These are phyloP conservation scores for Theileria luwenshuni DNA, from an alignment of 169 alveolate genomes.

Conservation along the genomic window DNA sequence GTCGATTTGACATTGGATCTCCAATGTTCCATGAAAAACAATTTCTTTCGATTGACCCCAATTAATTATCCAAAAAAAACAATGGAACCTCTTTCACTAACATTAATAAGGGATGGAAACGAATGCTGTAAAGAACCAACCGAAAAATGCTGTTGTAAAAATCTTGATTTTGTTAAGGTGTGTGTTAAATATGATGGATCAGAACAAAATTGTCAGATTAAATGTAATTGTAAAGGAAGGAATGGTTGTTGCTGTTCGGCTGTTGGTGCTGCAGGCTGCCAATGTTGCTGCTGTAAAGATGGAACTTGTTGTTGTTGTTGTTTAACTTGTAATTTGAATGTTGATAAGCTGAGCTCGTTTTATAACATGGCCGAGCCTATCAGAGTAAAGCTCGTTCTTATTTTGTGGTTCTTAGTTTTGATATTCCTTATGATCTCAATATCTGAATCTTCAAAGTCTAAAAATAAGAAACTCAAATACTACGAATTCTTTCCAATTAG, in stretches of 20 bases:
- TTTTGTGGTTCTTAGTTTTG: neutral
- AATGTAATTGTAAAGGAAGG: neutral
- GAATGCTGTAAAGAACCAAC: neutral
- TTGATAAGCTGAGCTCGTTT: neutral
- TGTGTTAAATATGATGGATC: neutral
- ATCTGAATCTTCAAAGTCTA: neutral
- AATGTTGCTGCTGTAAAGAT: neutral
- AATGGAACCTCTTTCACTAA: neutral
- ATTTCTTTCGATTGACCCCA: slow-evolving; percentile 9
- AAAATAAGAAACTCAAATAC: neutral
- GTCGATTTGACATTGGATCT: slow-evolving; percentile 17
- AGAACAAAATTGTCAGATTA: neutral
- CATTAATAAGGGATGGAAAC: neutral
- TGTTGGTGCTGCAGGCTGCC: neutral
- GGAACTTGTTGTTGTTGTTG: slow-evolving; percentile 13
- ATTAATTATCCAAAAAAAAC: slow-evolving; percentile 9
- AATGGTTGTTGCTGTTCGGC: neutral
- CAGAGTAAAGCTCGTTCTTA: neutral
- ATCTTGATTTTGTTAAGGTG: neutral
- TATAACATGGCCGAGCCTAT: neutral
- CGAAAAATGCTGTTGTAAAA: neutral
- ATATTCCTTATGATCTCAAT: neutral
- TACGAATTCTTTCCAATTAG: slow-evolving; percentile 1
- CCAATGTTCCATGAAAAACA: slow-evolving; percentile 16
- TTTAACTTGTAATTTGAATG: neutral